A percentile compares a stretch with the other conserved stretches of the same genome.
Evolutionary conservation across 805 yeast genomes (phyloP).

Genomic region (Metschnikowia aberdeeniae): DNA sequence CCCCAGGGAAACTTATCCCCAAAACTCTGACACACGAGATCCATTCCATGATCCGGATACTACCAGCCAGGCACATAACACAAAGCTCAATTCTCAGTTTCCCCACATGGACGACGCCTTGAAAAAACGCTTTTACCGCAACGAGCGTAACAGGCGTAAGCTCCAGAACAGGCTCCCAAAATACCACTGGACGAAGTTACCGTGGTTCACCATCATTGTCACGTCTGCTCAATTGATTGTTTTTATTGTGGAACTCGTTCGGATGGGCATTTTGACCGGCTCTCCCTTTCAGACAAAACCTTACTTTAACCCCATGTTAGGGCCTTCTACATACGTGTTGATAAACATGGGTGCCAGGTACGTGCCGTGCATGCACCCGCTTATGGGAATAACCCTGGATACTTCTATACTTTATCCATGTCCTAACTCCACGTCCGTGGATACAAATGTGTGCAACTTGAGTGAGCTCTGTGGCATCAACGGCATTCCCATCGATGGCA

Average conservation of each 20-base stretch:
- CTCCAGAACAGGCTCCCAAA: conserved; percentile 16
- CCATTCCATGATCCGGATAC: neutral
- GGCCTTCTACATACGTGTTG: conserved; percentile 64
- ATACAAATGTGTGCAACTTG: conserved; percentile 54
- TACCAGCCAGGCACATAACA: neutral
- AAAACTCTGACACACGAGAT: neutral
- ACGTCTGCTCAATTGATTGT: conserved; percentile 49
- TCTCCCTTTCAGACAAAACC: conserved; percentile 65
- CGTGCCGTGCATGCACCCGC: conserved; percentile 62
- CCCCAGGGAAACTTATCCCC: neutral
- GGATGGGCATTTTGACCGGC: conserved; percentile 58
- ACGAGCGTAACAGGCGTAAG: conserved; percentile 16
- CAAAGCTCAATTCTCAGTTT: neutral
- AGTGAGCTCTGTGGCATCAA: conserved; percentile 59
- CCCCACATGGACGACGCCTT: conserved; percentile 1
- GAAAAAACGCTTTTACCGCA: conserved; percentile 1
- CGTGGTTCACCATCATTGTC: conserved; percentile 39
- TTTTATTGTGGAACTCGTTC: conserved; percentile 57
- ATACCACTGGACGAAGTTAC: conserved; percentile 26
- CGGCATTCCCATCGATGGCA: conserved; percentile 35
- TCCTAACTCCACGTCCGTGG: conserved; percentile 56
- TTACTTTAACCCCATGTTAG: conserved; percentile 73
- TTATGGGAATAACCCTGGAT: conserved; percentile 48
- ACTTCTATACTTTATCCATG: conserved; percentile 54
- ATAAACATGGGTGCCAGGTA: conserved; percentile 70